These are phyloP conservation scores for Theobroma grandiflorum DNA, from an alignment of 441 rosid genomes.

Conservation along the genomic window DNA sequence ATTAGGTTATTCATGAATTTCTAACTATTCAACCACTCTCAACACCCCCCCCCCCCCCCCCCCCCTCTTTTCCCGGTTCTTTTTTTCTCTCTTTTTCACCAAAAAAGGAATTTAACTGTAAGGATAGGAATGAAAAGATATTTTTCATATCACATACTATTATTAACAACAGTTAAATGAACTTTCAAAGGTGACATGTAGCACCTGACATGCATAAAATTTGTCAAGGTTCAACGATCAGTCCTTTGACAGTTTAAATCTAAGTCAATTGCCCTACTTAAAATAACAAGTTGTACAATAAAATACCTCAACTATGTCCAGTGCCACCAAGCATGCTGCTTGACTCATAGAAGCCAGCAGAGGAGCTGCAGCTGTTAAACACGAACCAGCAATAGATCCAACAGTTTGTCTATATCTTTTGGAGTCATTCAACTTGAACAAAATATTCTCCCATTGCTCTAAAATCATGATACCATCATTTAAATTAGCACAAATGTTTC, in stretches of 20 bases:
- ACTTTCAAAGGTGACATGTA: background rate
- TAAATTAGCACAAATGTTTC: slow-evolving; percentile 20
- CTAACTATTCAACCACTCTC: background rate
- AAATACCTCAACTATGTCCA: slow-evolving; percentile 82
- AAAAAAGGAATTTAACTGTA: background rate
- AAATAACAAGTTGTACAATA: slow-evolving; percentile 10
- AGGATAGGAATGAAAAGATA: background rate
- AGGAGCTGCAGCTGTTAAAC: slow-evolving; percentile 77
- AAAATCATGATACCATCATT: slow-evolving; percentile 30
- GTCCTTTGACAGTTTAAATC: background rate
- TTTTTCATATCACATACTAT: background rate
- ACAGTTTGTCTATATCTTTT: slow-evolving; percentile 81
- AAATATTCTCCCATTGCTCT: slow-evolving; percentile 69
- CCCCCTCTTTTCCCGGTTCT: too few relatives aligned
- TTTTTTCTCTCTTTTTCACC: background rate
- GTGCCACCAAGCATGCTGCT: slow-evolving; percentile 70
- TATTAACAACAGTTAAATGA: background rate
- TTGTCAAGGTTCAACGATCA: background rate
- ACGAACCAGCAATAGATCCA: slow-evolving; percentile 85
- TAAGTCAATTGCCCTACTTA: background rate
- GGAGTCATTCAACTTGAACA: slow-evolving; percentile 72
- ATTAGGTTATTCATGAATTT: background rate
- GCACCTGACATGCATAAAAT: background rate
- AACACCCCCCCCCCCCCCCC: background rate
- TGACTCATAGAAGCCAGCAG: slow-evolving; percentile 79